phyloP scores from a whole-genome alignment of 192 early-diverging fungal species.

The Coemansia sp. region DNA sequence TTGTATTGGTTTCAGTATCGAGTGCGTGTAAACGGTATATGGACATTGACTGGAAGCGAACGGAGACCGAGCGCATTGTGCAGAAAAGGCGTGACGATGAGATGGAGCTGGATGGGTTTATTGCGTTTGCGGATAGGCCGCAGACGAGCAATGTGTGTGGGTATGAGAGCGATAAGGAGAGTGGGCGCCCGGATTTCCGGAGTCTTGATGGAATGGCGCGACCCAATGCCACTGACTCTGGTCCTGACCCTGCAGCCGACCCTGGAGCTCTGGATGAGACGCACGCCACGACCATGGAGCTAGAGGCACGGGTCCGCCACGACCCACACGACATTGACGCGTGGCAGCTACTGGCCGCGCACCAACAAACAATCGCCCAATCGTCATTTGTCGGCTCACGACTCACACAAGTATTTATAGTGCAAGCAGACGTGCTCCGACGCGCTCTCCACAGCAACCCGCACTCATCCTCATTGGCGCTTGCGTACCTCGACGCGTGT shows the following conservation, averaged over 20 bases:
- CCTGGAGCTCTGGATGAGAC: not conserved
- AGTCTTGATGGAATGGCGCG: slow-evolving; percentile 29
- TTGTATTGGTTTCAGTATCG: slow-evolving; percentile 3
- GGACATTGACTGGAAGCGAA: slow-evolving; percentile 19
- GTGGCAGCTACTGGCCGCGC: slow-evolving; percentile 18
- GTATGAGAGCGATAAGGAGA: slow-evolving; percentile 24
- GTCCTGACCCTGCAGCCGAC: too few species aligned
- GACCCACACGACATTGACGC: slow-evolving; percentile 24
- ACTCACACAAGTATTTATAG: slow-evolving; percentile 16
- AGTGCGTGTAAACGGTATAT: slow-evolving; percentile 5
- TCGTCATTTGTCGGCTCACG: slow-evolving; percentile 10
- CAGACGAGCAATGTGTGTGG: not conserved
- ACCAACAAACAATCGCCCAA: slow-evolving; percentile 15
- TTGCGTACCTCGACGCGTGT: slow-evolving; percentile 28
- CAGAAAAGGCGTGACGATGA: not conserved
- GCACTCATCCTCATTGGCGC: slow-evolving; percentile 4
- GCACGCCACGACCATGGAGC: not conserved
- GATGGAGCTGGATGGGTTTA: not conserved
- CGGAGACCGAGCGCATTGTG: slow-evolving; percentile 6
- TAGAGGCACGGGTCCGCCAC: not conserved
- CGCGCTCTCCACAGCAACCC: slow-evolving; percentile 21
- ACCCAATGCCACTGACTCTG: not conserved
- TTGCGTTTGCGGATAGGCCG: not conserved
- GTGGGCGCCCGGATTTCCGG: slow-evolving; percentile 11
- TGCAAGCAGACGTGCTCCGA: slow-evolving; percentile 24